A percentile compares a stretch with the other conserved stretches of the same genome.
Evolutionary conservation across 768 basidiomycete species (phyloP).

Genomic region (Lactarius sp.): DNA sequence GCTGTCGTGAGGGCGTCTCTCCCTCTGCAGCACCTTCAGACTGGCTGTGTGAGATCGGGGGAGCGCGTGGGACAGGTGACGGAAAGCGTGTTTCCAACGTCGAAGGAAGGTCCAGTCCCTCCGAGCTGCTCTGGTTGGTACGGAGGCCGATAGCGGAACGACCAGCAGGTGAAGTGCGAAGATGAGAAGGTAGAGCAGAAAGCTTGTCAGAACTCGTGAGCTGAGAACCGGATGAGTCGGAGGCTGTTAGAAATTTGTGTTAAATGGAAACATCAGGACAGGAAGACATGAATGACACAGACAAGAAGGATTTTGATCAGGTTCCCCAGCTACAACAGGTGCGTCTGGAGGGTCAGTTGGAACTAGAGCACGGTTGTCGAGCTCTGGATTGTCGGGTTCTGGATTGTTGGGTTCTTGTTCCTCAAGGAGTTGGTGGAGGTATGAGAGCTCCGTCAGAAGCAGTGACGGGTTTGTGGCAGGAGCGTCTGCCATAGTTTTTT

Average conservation of each 20-base stretch:
- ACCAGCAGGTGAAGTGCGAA: constrained; percentile 33
- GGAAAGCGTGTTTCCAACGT: neutral
- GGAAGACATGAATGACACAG: neutral
- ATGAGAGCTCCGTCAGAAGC: neutral
- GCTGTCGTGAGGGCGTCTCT: constrained; percentile 45
- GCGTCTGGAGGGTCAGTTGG: neutral
- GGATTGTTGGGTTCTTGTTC: neutral
- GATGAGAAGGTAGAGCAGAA: constrained; percentile 33
- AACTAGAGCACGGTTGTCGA: neutral
- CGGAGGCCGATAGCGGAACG: constrained; percentile 33
- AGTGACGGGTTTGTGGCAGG: neutral
- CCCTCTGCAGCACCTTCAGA: constrained; percentile 38
- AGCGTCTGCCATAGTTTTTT: neutral
- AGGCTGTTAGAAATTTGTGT: constrained; percentile 21
- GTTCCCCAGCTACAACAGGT: neutral
- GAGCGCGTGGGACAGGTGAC: constrained; percentile 23
- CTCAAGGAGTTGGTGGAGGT: constrained; percentile 7
- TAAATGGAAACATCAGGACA: neutral
- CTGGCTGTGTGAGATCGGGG: constrained; percentile 26
- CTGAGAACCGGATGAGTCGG: constrained; percentile 32
- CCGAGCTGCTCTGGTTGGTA: constrained; percentile 34
- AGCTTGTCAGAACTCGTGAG: constrained; percentile 45
- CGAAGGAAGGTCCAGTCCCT: constrained; percentile 30
- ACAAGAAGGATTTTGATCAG: constrained; percentile 3
- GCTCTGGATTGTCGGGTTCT: too few species aligned